These are phyloP conservation scores for Plantago major DNA, from an alignment of 257 asterid species.

Conservation along the genomic window DNA sequence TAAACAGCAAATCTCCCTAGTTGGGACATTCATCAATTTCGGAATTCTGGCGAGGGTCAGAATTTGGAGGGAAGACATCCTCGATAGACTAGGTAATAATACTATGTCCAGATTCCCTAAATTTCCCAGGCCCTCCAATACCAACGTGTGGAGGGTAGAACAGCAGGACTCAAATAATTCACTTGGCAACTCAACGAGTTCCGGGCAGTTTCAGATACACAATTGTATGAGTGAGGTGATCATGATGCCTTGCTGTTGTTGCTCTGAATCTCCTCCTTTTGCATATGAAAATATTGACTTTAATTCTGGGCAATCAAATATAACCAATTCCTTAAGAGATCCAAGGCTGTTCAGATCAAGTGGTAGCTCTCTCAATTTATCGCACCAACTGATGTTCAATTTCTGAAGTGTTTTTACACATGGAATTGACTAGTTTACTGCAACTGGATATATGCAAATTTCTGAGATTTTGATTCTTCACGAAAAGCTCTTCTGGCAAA, in stretches of 20 bases:
- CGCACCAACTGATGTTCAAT: neutral
- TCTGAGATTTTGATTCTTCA: neutral
- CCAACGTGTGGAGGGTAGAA: neutral
- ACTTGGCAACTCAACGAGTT: slow-evolving; percentile 5
- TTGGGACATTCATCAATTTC: neutral
- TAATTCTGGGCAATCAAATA: neutral
- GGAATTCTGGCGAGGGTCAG: neutral
- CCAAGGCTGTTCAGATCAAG: neutral
- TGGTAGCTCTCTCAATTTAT: slow-evolving; percentile 12
- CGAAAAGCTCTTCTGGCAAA: slow-evolving; percentile 14
- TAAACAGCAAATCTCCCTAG: too few species aligned
- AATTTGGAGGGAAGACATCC: neutral
- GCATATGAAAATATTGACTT: neutral
- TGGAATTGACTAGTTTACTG: too few species aligned
- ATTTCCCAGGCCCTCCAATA: neutral
- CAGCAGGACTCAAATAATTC: slow-evolving; percentile 16
- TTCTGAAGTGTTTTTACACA: too few species aligned
- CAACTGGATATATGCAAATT: neutral
- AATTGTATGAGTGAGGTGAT: neutral
- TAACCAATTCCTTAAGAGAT: neutral
- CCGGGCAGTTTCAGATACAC: neutral
- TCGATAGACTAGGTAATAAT: neutral
- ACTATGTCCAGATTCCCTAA: neutral
- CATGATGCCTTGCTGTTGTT: neutral
- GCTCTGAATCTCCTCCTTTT: neutral